Evolutionary conservation across 2,329 filamentous ascomycete genomes (phyloP).

Genomic region (Calonectria naviculata): DNA sequence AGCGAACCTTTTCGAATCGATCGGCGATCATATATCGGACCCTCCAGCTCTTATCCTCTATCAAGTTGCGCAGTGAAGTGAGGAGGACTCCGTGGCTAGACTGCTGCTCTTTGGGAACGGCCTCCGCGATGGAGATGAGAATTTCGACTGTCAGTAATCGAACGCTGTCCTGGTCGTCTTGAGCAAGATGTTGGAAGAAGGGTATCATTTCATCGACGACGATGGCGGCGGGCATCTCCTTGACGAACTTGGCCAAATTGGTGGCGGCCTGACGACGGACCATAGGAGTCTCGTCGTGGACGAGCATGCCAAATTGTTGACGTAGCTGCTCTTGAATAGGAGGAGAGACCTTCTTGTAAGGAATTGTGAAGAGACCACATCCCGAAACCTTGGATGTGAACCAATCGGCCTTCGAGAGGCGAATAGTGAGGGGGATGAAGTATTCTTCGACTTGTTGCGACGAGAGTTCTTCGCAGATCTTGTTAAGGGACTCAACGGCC

Average conservation of each 20-base stretch:
- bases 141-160: slow-evolving; percentile 96
- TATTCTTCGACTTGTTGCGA: slow-evolving; percentile 94
- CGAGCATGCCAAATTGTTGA: slow-evolving; percentile 90
- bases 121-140: slow-evolving; percentile 94
- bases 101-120: slow-evolving; percentile 98
- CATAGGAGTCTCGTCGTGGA: slow-evolving; percentile 99
- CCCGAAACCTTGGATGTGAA: slow-evolving; percentile 99
- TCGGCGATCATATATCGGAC: slow-evolving; percentile 99
- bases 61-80: slow-evolving; percentile 89
- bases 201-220: slow-evolving; percentile 99
- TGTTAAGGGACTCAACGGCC: slow-evolving; percentile 99
- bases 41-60: slow-evolving; percentile 99
- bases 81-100: slow-evolving; percentile 94
- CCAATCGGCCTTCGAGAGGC: slow-evolving; percentile 99
- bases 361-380: slow-evolving; percentile 92
- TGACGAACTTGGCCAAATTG: slow-evolving; percentile 96
- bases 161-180: slow-evolving; percentile 98
- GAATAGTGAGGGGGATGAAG: slow-evolving; percentile 95
- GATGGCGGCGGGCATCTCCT: slow-evolving; percentile 91
- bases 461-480: slow-evolving; percentile 94
- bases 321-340: slow-evolving; percentile 91
- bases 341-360: slow-evolving; percentile 90
- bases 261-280: slow-evolving; percentile 96
- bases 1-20: slow-evolving; percentile 86
- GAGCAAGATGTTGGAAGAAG: slow-evolving; percentile 95